These are phyloP conservation scores for Zymoseptoria crescenta DNA, from an alignment of 2,329 filamentous ascomycete genomes.

Conservation along the genomic window DNA sequence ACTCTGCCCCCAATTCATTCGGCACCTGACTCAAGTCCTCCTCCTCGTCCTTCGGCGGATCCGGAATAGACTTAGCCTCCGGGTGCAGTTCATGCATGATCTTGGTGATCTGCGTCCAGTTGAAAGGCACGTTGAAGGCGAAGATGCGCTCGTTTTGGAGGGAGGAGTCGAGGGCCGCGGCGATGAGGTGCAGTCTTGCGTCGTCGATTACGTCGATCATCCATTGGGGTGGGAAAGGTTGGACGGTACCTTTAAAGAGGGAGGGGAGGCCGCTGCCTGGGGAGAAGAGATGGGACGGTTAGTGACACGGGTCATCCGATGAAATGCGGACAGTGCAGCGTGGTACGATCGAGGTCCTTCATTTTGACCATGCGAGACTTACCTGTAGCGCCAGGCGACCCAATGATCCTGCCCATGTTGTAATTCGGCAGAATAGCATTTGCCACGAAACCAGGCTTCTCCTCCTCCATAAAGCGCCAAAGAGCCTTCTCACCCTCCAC, in stretches of 20 bases:
- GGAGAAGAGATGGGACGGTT: too few relatives aligned
- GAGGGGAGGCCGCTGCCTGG: slow-evolving; percentile 1
- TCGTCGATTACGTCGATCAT: slow-evolving; percentile 43
- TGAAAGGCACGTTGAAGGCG: slow-evolving; percentile 43
- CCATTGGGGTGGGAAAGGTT: slow-evolving; percentile 20
- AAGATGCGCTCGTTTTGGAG: slow-evolving; percentile 47
- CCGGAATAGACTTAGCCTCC: slow-evolving; percentile 20
- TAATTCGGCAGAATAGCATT: slow-evolving; percentile 31
- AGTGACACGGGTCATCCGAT: too few relatives aligned
- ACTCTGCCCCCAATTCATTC: slow-evolving; percentile 21
- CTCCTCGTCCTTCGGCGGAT: slow-evolving; percentile 13
- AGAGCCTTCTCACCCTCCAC: slow-evolving; percentile 39
- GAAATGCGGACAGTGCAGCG: too few relatives aligned
- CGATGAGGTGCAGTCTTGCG: slow-evolving; percentile 47
- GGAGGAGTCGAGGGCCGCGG: slow-evolving; percentile 37
- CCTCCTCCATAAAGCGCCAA: slow-evolving; percentile 41
- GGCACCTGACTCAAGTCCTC: slow-evolving; percentile 22
- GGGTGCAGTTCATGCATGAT: slow-evolving; percentile 36
- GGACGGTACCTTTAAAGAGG: slow-evolving; percentile 16
- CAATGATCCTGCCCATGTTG: slow-evolving; percentile 19
- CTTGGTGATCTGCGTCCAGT: slow-evolving; percentile 38
- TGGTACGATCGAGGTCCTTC: too few relatives aligned
- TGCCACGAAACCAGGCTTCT: slow-evolving; percentile 38
- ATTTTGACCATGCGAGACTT: background rate
- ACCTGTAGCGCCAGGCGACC: slow-evolving; percentile 12